Evolutionary conservation across 306 rosid genomes (phyloP).

Genomic region (Begonia masoniana): DNA sequence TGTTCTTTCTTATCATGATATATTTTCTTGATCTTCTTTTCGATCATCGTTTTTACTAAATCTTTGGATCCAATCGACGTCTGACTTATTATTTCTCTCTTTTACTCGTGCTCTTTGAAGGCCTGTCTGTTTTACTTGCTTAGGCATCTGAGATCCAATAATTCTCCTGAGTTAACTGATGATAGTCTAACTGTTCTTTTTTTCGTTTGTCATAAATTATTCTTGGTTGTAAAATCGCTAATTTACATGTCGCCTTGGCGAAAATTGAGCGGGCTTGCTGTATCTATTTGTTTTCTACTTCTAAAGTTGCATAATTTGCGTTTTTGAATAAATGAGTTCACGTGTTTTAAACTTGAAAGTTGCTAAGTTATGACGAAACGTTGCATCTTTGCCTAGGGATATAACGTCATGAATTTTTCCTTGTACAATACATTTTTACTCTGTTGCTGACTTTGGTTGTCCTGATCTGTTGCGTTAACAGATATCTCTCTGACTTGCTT

Average conservation of each 20-base stretch:
- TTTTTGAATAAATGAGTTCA: too few species aligned
- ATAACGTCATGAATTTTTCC: too few species aligned
- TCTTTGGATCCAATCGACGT: neutral
- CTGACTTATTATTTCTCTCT: neutral
- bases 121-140: neutral
- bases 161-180: neutral
- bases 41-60: neutral
- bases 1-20: neutral
- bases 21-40: neutral
- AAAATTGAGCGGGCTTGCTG: too few species aligned
- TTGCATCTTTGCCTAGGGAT: too few species aligned
- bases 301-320: too few species aligned
- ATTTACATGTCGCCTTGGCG: too few species aligned
- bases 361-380: too few species aligned
- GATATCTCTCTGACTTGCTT: constrained; percentile 65
- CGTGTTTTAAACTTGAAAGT: too few species aligned
- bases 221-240: too few species aligned
- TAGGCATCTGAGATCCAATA: neutral
- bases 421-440: too few species aligned
- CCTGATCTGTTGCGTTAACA: constrained; percentile 17
- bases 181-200: neutral
- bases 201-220: too few species aligned
- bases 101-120: neutral
- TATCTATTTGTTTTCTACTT: too few species aligned
- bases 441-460: neutral